Conservation (phyloP, 441 rosid genomes). For the Populus hybrid region DNA sequence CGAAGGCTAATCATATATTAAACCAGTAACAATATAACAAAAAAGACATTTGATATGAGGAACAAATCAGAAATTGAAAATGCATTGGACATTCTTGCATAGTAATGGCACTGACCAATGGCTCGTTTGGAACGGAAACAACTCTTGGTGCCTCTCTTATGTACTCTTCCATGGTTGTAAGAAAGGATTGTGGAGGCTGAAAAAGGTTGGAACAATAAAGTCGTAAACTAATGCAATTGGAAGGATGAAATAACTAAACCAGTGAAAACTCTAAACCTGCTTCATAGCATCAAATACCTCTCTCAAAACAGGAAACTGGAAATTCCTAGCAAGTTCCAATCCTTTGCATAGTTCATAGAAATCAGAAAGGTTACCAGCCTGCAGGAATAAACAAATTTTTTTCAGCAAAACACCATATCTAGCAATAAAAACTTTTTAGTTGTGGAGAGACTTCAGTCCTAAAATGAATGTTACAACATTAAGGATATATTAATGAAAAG, state of each 20-base stretch:
- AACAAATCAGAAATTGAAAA: neutral
- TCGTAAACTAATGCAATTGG: neutral
- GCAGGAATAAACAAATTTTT: conserved; percentile 21
- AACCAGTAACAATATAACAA: neutral
- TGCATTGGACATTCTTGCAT: neutral
- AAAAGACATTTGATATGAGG: neutral
- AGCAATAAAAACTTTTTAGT: neutral
- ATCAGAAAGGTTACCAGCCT: conserved; percentile 90
- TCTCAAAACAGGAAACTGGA: conserved; percentile 90
- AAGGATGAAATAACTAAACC: conserved; percentile 10
- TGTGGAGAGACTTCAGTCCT: neutral
- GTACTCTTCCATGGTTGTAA: conserved; percentile 96
- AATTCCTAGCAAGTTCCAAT: conserved; percentile 96
- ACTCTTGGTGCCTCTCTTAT: conserved; percentile 91
- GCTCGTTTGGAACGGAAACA: conserved; percentile 73
- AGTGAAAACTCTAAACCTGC: conserved; percentile 11
- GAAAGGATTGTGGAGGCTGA: conserved; percentile 96
- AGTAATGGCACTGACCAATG: conserved; percentile 61
- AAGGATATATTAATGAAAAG: neutral
- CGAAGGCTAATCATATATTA: neutral
- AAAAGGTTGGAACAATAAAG: conserved; percentile 10
- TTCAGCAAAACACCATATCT: neutral
- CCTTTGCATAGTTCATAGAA: conserved; percentile 94
- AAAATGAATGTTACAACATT: neutral
- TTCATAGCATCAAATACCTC: conserved; percentile 52